phyloP scores from a whole-genome alignment of 441 rosid species.

The Codiaeum variegatum region DNA sequence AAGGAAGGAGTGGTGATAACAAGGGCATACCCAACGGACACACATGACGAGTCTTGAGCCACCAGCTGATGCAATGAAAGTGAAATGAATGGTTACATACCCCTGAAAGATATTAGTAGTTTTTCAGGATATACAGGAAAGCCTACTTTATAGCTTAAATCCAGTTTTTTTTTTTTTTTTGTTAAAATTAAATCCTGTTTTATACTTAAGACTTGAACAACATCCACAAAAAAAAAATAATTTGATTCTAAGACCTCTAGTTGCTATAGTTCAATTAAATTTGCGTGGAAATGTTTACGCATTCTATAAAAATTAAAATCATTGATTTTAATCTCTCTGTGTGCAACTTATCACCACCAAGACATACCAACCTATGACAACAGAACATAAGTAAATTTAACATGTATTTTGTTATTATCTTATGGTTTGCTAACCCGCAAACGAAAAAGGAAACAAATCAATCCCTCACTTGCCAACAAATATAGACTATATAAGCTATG shows the following conservation, averaged over 20 bases:
- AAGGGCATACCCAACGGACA: constrained; percentile 31
- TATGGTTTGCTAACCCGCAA: too few species aligned
- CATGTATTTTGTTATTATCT: too few species aligned
- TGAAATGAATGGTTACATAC: constrained; percentile 90
- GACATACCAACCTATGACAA: too few species aligned
- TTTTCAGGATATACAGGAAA: background rate
- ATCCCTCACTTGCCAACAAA: too few species aligned
- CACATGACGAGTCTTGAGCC: constrained; percentile 91
- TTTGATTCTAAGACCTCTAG: background rate
- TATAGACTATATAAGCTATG: too few species aligned
- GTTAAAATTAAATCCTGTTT: too few species aligned
- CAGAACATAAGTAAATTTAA: too few species aligned
- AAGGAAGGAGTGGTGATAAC: background rate
- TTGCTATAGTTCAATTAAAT: background rate
- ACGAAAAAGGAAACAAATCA: too few species aligned
- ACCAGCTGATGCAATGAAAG: constrained; percentile 90
- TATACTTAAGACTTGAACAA: background rate
- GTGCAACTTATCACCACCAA: background rate
- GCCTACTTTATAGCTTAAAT: background rate
- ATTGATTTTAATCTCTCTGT: background rate
- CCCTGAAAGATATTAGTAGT: constrained; percentile 35
- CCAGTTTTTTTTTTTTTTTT: too few species aligned
- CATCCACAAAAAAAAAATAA: background rate
- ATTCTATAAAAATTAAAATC: background rate
- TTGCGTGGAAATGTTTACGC: too few species aligned